These are phyloP conservation scores for Funneliformis geosporum DNA, from an alignment of 192 early-diverging fungal species.

Conservation along the genomic window DNA sequence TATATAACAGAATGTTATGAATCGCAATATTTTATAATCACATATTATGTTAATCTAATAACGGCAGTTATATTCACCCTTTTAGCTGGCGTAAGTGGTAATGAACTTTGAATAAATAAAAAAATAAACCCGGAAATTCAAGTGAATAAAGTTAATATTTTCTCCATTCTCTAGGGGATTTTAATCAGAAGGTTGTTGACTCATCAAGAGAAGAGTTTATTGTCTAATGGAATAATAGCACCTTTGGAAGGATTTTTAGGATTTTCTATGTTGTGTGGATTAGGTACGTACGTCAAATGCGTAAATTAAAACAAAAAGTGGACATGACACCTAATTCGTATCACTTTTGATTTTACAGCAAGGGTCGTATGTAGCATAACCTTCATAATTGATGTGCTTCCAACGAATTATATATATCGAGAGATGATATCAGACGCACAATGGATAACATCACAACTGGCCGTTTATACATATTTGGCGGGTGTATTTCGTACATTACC, in stretches of 20 bases:
- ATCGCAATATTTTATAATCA: background rate
- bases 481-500: background rate
- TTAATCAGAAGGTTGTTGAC: background rate
- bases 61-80: background rate
- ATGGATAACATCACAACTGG: background rate
- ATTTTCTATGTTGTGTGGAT: background rate
- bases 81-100: background rate
- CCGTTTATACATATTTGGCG: background rate
- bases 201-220: background rate
- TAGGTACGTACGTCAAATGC: background rate
- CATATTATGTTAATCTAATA: background rate
- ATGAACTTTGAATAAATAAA: background rate
- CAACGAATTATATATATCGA: background rate
- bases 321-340: background rate
- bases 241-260: constrained; percentile 11
- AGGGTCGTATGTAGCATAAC: background rate
- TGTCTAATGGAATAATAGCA: constrained; percentile 5
- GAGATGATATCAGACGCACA: constrained; percentile 1
- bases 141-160: background rate
- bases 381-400: background rate
- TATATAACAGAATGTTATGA: background rate
- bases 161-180: background rate
- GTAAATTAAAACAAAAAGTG: too few species aligned
- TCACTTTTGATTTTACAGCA: background rate
- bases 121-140: background rate